Percentiles rank a stretch among this genome's conserved stretches.
Evolutionary conservation across 2,329 filamentous ascomycete genomes (phyloP).

Genomic region (Lecanoromycetidae sp.): DNA sequence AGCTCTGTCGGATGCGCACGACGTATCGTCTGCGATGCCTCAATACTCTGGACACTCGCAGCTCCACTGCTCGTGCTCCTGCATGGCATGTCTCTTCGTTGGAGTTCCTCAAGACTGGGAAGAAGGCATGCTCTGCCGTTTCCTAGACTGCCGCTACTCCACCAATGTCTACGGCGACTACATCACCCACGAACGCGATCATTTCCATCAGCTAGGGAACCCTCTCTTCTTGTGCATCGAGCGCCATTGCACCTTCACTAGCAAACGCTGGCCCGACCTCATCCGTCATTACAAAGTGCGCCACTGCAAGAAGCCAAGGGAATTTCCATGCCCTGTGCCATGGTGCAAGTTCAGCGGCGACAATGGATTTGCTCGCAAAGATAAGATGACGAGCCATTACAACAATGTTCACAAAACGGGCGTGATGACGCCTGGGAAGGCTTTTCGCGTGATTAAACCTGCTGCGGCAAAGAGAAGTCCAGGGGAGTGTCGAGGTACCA

Average conservation of each 20-base stretch:
- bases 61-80: too few relatives aligned
- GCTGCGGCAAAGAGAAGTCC: too few relatives aligned
- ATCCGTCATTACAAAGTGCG: conserved; percentile 1
- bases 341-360: conserved; percentile 9
- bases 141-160: background rate
- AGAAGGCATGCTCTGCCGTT: background rate
- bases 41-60: too few relatives aligned
- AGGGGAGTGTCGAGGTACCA: background rate
- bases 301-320: conserved; percentile 3
- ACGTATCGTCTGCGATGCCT: too few relatives aligned
- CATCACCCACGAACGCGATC: background rate
- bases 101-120: background rate
- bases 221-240: background rate
- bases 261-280: conserved; percentile 6
- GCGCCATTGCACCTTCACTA: background rate
- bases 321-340: conserved; percentile 1
- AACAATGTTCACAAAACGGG: conserved; percentile 5
- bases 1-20: too few relatives aligned
- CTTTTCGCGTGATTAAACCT: background rate
- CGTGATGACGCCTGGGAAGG: background rate
- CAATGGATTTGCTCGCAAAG: conserved; percentile 12
- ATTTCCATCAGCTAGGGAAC: background rate
- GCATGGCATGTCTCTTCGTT: background rate
- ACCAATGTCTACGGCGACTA: background rate
- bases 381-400: conserved; percentile 11